These are phyloP conservation scores for Trichoderma sp. DNA, from an alignment of 2,329 filamentous ascomycete genomes.

Conservation along the genomic window DNA sequence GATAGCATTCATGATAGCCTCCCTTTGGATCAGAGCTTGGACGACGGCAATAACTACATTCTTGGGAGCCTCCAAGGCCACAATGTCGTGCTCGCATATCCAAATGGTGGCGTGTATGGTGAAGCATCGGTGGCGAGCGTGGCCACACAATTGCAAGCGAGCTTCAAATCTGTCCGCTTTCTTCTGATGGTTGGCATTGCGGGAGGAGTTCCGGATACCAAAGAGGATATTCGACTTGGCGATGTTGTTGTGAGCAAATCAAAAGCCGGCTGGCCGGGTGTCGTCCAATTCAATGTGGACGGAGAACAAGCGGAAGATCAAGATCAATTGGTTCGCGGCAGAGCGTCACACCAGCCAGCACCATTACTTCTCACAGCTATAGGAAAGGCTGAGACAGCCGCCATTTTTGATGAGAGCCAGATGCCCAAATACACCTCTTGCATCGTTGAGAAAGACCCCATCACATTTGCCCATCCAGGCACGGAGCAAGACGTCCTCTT, in stretches of 20 bases:
- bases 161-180: slow-evolving; percentile 12
- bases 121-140: slow-evolving; percentile 6
- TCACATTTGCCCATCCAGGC: slow-evolving; percentile 1
- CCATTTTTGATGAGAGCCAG: slow-evolving; percentile 12
- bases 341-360: background rate
- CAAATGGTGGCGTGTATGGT: slow-evolving; percentile 6
- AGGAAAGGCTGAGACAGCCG: slow-evolving; percentile 11
- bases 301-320: background rate
- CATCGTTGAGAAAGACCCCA: slow-evolving; percentile 5
- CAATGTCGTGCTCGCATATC: slow-evolving; percentile 13
- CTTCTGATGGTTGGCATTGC: slow-evolving; percentile 8
- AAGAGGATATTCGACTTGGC: slow-evolving; percentile 10
- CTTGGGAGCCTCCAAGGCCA: background rate
- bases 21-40: background rate
- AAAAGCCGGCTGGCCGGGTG: background rate
- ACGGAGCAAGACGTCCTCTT: slow-evolving; percentile 13
- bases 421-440: background rate
- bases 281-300: background rate
- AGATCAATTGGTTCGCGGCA: background rate
- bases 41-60: slow-evolving; percentile 12
- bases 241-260: slow-evolving; percentile 16
- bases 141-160: background rate
- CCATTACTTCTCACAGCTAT: slow-evolving; percentile 11
- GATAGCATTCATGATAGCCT: slow-evolving; percentile 4
- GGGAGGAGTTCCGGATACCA: slow-evolving; percentile 6